These are phyloP conservation scores for Lasiodiplodia gonubiensis DNA, from an alignment of 2,329 filamentous ascomycete species.

Conservation along the genomic window DNA sequence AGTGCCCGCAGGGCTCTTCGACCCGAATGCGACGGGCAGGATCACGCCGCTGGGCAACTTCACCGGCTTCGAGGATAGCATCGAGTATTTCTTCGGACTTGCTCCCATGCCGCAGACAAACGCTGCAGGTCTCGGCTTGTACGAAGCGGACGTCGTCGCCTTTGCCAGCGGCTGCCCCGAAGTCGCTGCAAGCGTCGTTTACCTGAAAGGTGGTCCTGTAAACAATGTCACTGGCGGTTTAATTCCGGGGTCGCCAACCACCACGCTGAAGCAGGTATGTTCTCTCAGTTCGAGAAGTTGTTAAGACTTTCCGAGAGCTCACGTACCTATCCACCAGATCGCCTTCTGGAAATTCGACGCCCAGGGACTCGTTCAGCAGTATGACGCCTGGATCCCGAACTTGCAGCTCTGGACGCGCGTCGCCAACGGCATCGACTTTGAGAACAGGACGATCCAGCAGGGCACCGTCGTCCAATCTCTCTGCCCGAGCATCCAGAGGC, in stretches of 20 bases:
- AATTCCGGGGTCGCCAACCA: slow-evolving; percentile 38
- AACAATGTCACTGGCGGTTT: slow-evolving; percentile 40
- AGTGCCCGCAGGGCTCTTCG: slow-evolving; percentile 50
- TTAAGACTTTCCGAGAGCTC: no score
- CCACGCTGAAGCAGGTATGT: slow-evolving; percentile 44
- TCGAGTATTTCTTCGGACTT: slow-evolving; percentile 55
- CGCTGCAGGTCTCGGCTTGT: slow-evolving; percentile 34
- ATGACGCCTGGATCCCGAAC: slow-evolving; percentile 54
- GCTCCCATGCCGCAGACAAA: slow-evolving; percentile 44
- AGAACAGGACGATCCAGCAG: slow-evolving; percentile 35
- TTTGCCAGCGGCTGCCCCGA: slow-evolving; percentile 46
- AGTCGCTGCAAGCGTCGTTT: slow-evolving; percentile 48
- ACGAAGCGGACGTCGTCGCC: slow-evolving; percentile 34
- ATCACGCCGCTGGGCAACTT: slow-evolving; percentile 53
- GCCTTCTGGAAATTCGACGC: slow-evolving; percentile 57
- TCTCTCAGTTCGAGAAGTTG: no score
- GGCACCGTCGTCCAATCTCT: slow-evolving; percentile 39
- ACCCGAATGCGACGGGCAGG: slow-evolving; percentile 46
- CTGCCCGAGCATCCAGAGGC: slow-evolving; percentile 43
- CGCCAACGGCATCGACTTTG: slow-evolving; percentile 37
- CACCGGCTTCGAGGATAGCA: slow-evolving; percentile 49
- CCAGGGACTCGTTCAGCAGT: slow-evolving; percentile 49
- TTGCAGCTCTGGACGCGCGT: slow-evolving; percentile 47
- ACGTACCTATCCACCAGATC: slow-evolving; percentile 31
- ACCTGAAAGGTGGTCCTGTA: slow-evolving; percentile 38